These are phyloP conservation scores for Haplosporangium sp. DNA, from an alignment of 371 early-diverging fungal species.

Conservation along the genomic window DNA sequence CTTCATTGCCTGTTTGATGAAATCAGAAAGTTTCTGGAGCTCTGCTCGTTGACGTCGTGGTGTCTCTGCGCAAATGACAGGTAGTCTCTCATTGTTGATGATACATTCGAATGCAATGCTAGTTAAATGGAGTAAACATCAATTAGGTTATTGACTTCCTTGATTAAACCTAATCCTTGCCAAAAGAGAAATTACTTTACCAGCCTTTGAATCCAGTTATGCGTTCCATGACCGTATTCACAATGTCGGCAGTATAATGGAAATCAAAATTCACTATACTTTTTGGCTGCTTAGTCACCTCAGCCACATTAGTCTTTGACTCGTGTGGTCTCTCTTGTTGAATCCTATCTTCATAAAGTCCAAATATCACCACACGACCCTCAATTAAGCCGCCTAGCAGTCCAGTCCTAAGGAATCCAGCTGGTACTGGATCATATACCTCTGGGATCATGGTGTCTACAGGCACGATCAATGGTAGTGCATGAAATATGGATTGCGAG, in stretches of 20 bases:
- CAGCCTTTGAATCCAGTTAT: slow-evolving; percentile 67
- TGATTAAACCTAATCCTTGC: neutral
- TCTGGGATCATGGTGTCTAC: slow-evolving; percentile 63
- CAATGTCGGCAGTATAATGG: slow-evolving; percentile 65
- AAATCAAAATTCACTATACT: slow-evolving; percentile 58
- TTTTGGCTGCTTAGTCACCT: neutral
- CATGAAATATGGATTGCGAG: slow-evolving; percentile 79
- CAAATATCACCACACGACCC: slow-evolving; percentile 78
- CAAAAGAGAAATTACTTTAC: slow-evolving; percentile 42
- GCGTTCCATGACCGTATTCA: slow-evolving; percentile 62
- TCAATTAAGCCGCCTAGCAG: slow-evolving; percentile 81
- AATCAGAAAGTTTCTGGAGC: slow-evolving; percentile 59
- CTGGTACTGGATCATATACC: slow-evolving; percentile 55
- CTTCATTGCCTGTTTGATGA: slow-evolving; percentile 62
- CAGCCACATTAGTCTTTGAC: neutral
- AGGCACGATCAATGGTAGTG: slow-evolving; percentile 66
- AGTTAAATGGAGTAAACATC: neutral
- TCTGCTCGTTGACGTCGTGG: slow-evolving; percentile 59
- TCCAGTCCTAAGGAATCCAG: slow-evolving; percentile 80
- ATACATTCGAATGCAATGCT: slow-evolving; percentile 73
- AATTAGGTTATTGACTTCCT: neutral
- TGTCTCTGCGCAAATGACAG: slow-evolving; percentile 78
- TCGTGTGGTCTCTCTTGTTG: slow-evolving; percentile 61
- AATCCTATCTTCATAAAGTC: slow-evolving; percentile 80
- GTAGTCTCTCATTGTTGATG: slow-evolving; percentile 74